Percentiles rank a stretch among this genome's conserved stretches.
Evolutionary conservation across 345 rosid genomes (phyloP).

Genomic region (Orychophragmus violaceus): DNA sequence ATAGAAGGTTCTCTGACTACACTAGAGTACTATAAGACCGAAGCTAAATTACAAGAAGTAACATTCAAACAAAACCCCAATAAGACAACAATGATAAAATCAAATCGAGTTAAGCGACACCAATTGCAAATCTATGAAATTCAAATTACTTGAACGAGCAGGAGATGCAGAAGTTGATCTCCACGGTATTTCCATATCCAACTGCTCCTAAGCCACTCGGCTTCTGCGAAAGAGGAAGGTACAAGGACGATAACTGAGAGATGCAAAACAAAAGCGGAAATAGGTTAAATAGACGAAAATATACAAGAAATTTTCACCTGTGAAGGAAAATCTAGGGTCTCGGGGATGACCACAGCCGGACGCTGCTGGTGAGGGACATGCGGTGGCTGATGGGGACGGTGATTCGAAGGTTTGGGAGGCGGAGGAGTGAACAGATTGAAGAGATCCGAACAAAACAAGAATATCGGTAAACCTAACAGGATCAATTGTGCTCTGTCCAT

Average conservation of each 20-base stretch:
- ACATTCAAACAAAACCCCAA: neutral
- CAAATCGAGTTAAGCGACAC: neutral
- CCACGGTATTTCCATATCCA: constrained; percentile 60
- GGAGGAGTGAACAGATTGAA: constrained; percentile 64
- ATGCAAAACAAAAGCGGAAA: neutral
- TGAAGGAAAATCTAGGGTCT: constrained; percentile 39
- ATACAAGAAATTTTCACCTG: constrained; percentile 30
- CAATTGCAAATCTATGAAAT: neutral
- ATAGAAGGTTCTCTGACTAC: neutral
- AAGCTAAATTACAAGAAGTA: neutral
- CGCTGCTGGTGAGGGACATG: constrained; percentile 29
- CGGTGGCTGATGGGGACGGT: constrained; percentile 31
- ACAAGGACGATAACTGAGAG: neutral
- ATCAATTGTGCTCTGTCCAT: constrained; percentile 57
- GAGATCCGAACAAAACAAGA: constrained; percentile 59
- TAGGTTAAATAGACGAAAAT: neutral
- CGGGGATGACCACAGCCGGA: constrained; percentile 18
- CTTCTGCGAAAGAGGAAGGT: constrained; percentile 36
- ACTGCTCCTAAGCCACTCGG: constrained; percentile 34
- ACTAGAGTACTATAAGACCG: neutral
- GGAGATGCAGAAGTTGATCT: constrained; percentile 76
- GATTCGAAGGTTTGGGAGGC: constrained; percentile 44
- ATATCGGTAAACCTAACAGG: constrained; percentile 56
- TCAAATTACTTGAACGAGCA: constrained; percentile 60
- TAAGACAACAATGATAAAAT: neutral